phyloP scores from a whole-genome alignment of 129 eudicot genomes.

The Flaveria ramosissima region DNA sequence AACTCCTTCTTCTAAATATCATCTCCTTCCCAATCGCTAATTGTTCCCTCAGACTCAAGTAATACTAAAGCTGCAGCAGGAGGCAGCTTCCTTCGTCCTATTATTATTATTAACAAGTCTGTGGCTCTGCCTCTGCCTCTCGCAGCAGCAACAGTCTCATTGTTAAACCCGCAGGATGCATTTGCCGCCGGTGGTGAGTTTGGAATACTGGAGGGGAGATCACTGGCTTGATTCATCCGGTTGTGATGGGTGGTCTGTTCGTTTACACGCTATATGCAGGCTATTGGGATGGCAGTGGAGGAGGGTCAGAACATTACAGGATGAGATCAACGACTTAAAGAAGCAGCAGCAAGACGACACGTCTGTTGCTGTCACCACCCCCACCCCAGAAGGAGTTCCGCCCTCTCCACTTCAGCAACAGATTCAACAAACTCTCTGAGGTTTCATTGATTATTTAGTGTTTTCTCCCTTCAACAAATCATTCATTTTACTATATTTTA shows the following conservation, averaged over 20 bases:
- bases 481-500: too few relatives aligned
- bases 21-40: too few relatives aligned
- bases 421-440: constrained; percentile 84
- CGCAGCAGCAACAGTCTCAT: constrained; percentile 54
- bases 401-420: constrained; percentile 75
- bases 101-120: too few relatives aligned
- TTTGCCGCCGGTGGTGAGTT: constrained; percentile 86
- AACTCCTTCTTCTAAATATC: constrained; percentile 18
- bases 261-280: constrained; percentile 81
- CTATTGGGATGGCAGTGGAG: constrained; percentile 99
- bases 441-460: constrained; percentile 15
- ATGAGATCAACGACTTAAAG: constrained; percentile 76
- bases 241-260: constrained; percentile 74
- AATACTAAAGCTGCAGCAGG: too few relatives aligned
- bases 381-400: neutral
- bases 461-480: too few relatives aligned
- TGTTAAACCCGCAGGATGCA: constrained; percentile 74
- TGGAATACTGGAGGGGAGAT: constrained; percentile 88
- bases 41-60: too few relatives aligned
- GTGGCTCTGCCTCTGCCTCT: constrained; percentile 43
- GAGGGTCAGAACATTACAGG: constrained; percentile 70
- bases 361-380: too few relatives aligned
- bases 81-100: too few relatives aligned
- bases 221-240: constrained; percentile 68
- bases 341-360: constrained; percentile 42